A percentile compares a stretch with the other conserved stretches of the same genome.
phyloP scores from a whole-genome alignment of 1,284 basidiomycete genomes.

The Nidula niveotomentosa region DNA sequence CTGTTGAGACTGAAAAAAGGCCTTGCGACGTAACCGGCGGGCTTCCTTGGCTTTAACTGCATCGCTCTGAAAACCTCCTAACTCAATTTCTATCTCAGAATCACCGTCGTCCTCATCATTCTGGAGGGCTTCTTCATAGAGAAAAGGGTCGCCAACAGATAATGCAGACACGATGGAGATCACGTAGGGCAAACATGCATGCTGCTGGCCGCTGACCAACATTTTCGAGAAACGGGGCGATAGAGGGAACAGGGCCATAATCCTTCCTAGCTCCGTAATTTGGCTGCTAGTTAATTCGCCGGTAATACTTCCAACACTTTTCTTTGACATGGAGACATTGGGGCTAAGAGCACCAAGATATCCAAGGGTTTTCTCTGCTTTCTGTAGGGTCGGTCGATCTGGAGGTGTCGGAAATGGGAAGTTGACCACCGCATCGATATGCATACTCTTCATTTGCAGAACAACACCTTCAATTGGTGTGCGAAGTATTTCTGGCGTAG shows the following conservation, averaged over 20 bases:
- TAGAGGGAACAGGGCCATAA: constrained; percentile 94
- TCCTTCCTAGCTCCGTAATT: constrained; percentile 87
- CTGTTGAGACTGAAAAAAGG: constrained; percentile 80
- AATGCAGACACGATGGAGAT: constrained; percentile 91
- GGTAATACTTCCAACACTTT: not conserved
- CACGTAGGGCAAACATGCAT: constrained; percentile 90
- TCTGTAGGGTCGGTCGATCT: constrained; percentile 74
- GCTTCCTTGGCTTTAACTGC: constrained; percentile 68
- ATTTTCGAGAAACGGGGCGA: constrained; percentile 94
- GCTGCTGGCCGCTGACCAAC: constrained; percentile 90
- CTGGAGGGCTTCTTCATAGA: constrained; percentile 75
- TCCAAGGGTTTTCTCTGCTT: constrained; percentile 82
- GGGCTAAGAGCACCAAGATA: constrained; percentile 81
- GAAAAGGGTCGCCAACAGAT: constrained; percentile 95
- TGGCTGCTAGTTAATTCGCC: constrained; percentile 45
- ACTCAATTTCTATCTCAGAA: constrained; percentile 39
- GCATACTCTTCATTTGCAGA: constrained; percentile 99
- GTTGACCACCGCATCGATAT: constrained; percentile 94
- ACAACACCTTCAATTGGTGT: constrained; percentile 98
- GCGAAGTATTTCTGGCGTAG: constrained; percentile 90
- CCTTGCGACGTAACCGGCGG: constrained; percentile 62
- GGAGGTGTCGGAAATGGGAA: constrained; percentile 99
- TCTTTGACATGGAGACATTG: constrained; percentile 19
- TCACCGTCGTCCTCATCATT: constrained; percentile 43
- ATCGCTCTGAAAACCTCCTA: constrained; percentile 58